Evolutionary conservation across 2,329 filamentous ascomycete genomes (phyloP).

Genomic region (Lachnellula cervina): DNA sequence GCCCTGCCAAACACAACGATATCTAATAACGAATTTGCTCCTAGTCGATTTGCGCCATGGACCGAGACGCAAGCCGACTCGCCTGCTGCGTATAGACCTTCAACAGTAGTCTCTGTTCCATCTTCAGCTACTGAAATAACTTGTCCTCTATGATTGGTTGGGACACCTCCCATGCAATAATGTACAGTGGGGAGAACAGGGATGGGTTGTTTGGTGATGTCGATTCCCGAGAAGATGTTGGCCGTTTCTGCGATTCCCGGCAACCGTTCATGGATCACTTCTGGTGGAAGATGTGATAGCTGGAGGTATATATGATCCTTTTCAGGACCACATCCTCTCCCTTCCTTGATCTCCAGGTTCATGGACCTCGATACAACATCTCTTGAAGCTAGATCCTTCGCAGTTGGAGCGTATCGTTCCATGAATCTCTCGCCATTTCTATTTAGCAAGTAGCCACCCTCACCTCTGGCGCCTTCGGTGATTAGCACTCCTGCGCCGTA

Average conservation of each 20-base stretch:
- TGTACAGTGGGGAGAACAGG: slow-evolving; percentile 47
- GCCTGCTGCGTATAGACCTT: slow-evolving; percentile 44
- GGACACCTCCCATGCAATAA: slow-evolving; percentile 48
- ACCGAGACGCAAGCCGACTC: slow-evolving; percentile 46
- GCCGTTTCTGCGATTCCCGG: slow-evolving; percentile 48
- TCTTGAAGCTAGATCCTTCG: slow-evolving; percentile 44
- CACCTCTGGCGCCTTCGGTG: slow-evolving; percentile 45
- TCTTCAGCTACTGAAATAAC: slow-evolving; percentile 38
- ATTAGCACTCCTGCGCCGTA: slow-evolving; percentile 47
- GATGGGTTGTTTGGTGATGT: slow-evolving; percentile 44
- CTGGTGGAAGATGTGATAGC: slow-evolving; percentile 41
- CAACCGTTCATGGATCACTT: slow-evolving; percentile 42
- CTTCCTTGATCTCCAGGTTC: slow-evolving; percentile 45
- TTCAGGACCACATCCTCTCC: slow-evolving; percentile 40
- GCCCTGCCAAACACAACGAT: slow-evolving; percentile 47
- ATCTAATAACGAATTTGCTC: slow-evolving; percentile 45
- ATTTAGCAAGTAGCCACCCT: slow-evolving; percentile 47
- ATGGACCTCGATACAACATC: slow-evolving; percentile 44
- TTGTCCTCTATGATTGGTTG: slow-evolving; percentile 45
- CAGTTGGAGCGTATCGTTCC: slow-evolving; percentile 47
- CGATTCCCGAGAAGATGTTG: slow-evolving; percentile 44
- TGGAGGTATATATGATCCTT: slow-evolving; percentile 46
- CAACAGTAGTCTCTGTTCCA: slow-evolving; percentile 38
- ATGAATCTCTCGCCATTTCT: slow-evolving; percentile 45
- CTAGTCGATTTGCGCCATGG: slow-evolving; percentile 44